Percentiles rank a stretch among this genome's conserved stretches.
Evolutionary conservation across 257 asterid species (phyloP).

Genomic region (Orobanche coerulescens): DNA sequence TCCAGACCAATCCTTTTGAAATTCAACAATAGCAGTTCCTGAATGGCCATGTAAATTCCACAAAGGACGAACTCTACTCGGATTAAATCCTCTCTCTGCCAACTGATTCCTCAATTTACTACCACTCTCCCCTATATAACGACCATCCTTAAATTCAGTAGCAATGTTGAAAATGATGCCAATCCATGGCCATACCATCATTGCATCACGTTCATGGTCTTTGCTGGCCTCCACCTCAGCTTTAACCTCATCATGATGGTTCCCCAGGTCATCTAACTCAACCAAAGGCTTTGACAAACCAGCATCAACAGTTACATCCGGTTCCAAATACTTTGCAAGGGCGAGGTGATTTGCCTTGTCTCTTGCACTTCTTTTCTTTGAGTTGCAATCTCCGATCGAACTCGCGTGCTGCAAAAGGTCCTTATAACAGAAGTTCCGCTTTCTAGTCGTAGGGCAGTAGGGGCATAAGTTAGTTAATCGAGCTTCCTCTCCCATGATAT

Average conservation of each 20-base stretch:
- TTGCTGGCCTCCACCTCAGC: background rate
- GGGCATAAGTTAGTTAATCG: background rate
- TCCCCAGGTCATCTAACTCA: background rate
- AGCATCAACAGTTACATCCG: background rate
- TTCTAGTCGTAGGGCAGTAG: background rate
- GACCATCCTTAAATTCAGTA: slow-evolving; percentile 48
- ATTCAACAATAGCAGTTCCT: slow-evolving; percentile 66
- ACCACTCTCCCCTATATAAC: slow-evolving; percentile 58
- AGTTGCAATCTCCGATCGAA: slow-evolving; percentile 21
- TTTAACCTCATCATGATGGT: background rate
- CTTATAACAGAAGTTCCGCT: slow-evolving; percentile 13
- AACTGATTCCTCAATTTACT: slow-evolving; percentile 54
- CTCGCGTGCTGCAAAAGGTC: slow-evolving; percentile 28
- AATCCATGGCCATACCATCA: slow-evolving; percentile 90
- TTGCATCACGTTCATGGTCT: slow-evolving; percentile 35
- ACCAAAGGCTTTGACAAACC: background rate
- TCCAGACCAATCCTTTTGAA: slow-evolving; percentile 66
- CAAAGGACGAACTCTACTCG: slow-evolving; percentile 61
- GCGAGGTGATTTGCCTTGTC: slow-evolving; percentile 30
- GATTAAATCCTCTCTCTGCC: slow-evolving; percentile 54
- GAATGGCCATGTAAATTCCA: slow-evolving; percentile 75
- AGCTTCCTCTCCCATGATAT: background rate
- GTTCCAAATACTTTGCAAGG: slow-evolving; percentile 20
- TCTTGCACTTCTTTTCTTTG: slow-evolving; percentile 24
- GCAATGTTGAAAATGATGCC: slow-evolving; percentile 60